These are phyloP conservation scores for Leccinum pellstonianum DNA, from an alignment of 768 basidiomycete species.

Conservation along the genomic window DNA sequence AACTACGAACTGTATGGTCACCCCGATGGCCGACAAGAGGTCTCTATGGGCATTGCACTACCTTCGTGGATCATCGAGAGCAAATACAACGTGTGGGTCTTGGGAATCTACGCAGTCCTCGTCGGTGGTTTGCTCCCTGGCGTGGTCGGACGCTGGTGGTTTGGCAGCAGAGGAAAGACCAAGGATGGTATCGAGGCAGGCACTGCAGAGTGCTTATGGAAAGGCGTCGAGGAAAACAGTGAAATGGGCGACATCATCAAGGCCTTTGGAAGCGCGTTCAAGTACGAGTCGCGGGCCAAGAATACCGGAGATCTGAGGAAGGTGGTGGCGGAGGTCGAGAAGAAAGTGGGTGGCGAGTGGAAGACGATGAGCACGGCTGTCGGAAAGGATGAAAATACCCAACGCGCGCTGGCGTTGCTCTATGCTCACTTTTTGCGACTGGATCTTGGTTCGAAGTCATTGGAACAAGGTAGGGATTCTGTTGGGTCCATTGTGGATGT, in stretches of 20 bases:
- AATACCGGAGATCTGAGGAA: conserved; percentile 42
- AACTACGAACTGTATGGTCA: conserved; percentile 90
- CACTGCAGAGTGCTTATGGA: conserved; percentile 89
- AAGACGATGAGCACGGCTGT: conserved; percentile 44
- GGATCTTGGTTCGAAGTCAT: conserved; percentile 46
- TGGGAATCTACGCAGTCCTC: conserved; percentile 83
- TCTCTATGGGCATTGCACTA: conserved; percentile 92
- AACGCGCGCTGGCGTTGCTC: conserved; percentile 65
- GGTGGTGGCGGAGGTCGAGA: conserved; percentile 51
- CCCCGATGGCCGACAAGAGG: conserved; percentile 94
- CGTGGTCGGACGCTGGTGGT: conserved; percentile 97
- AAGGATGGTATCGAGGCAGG: conserved; percentile 85
- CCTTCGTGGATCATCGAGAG: conserved; percentile 93
- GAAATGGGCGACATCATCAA: conserved; percentile 69
- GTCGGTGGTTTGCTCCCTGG: conserved; percentile 85
- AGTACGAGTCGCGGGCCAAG: conserved; percentile 48
- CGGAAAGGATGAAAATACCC: conserved; percentile 35
- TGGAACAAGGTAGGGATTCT: conserved; percentile 61
- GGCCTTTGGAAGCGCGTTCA: conserved; percentile 64
- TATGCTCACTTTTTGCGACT: conserved; percentile 83
- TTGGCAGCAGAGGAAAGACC: conserved; percentile 82
- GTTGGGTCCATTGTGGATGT: background rate
- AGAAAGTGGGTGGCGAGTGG: conserved; percentile 55
- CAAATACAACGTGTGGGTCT: conserved; percentile 88
- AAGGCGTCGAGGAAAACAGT: conserved; percentile 76